A percentile compares a stretch with the other conserved stretches of the same genome.
phyloP scores from a whole-genome alignment of 257 asterid genomes.

The Solanum verrucosum region DNA sequence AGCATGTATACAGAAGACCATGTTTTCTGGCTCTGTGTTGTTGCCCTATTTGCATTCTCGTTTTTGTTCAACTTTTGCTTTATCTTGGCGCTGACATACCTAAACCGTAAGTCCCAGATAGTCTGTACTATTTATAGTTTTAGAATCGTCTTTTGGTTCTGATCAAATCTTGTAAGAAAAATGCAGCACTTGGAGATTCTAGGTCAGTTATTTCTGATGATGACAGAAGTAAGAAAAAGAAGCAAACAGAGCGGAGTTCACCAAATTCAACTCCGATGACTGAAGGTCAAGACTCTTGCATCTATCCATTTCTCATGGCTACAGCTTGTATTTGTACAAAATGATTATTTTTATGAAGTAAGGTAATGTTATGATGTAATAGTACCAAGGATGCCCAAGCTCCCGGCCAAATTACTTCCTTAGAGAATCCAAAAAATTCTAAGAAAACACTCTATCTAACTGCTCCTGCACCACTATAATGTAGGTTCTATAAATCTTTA shows the following conservation, averaged over 20 bases:
- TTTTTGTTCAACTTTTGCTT: slow-evolving; percentile 67
- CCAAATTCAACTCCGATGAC: slow-evolving; percentile 18
- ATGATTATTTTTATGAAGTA: background rate
- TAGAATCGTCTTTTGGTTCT: background rate
- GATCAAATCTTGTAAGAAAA: background rate
- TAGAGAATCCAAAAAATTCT: background rate
- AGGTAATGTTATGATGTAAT: background rate
- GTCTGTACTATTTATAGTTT: background rate
- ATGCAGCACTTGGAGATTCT: slow-evolving; percentile 70
- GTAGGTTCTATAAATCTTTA: background rate
- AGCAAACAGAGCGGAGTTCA: slow-evolving; percentile 10
- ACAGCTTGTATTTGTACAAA: background rate
- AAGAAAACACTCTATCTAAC: background rate
- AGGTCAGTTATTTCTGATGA: slow-evolving; percentile 40
- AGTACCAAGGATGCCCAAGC: background rate
- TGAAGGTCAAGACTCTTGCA: slow-evolving; percentile 27
- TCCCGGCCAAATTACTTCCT: background rate
- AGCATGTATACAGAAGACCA: slow-evolving; percentile 76
- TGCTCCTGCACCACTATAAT: background rate
- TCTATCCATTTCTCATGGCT: background rate
- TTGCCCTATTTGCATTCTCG: slow-evolving; percentile 78
- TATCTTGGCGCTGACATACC: slow-evolving; percentile 58
- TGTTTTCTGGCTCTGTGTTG: slow-evolving; percentile 72
- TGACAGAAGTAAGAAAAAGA: slow-evolving; percentile 27
- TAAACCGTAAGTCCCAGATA: slow-evolving; percentile 45